Base-by-base conservation (phyloP, 1,284 basidiomycete species). In the Rhodotorula glutinis region DNA sequence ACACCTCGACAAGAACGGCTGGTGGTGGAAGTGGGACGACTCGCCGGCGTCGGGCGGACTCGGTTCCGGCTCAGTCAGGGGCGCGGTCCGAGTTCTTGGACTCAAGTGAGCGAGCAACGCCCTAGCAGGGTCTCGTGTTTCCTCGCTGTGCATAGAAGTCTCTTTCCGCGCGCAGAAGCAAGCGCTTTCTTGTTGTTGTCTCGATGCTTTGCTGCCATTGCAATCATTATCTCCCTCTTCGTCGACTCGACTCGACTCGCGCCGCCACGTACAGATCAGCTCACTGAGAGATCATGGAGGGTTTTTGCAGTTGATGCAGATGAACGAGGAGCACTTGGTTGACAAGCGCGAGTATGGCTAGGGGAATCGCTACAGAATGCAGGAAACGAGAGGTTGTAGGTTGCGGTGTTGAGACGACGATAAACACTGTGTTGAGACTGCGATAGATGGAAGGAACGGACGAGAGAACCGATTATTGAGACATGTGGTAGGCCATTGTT, bases 1-100 rank as follows among this genome's bases (percentile, higher is more conserved):
- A 62, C 74, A 76, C 71, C 68, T 79, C 54, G 75, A 78, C 57
- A 58, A 75, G 38, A 71, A 78, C 23, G 77, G 78, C 0, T 79
- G 78, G 78, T 69, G 72, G 10, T 74, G 73, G 66, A 60, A 51
- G 47, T 74, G 67, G 63, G 73, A 74, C 61, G 61, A 70, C 29
- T 60, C 55, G 11, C 65, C 64, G 25, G 62, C 61, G 17, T 56
- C 60, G 2, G 62, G 66, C 17, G 66, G 62, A n/a, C 21, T 60
- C 19, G 51, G 57, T 23, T 38, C 16, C 17, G 41, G 38, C 4
- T 41, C 43, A 10, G 52, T 29, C 21, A 30, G 52, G 16, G 62
- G 62, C 1, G 62, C 62, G 19, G 62, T 63, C 1, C 44, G 43
- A 23, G 57, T 63, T 2, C 16, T 63, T 8, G 62, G 62, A 13